Evolutionary conservation across 192 early-diverging fungal species (phyloP).

Genomic region (Tieghemiomyces parasiticus): DNA sequence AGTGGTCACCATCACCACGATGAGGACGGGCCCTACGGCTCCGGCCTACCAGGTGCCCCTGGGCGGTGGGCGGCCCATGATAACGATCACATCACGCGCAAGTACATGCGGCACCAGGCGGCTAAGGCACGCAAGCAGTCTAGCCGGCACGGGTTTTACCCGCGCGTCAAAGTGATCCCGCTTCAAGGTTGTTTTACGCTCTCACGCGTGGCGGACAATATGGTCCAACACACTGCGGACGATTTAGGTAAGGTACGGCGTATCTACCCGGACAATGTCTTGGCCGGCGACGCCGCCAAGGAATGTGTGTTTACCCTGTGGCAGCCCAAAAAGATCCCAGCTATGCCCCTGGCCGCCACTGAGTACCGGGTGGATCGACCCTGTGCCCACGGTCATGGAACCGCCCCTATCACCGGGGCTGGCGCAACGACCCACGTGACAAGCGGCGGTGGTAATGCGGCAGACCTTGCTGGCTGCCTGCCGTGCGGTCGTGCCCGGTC

Average conservation of each 20-base stretch:
- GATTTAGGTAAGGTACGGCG: neutral
- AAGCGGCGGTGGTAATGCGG: no score
- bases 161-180: neutral
- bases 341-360: slow-evolving; percentile 1
- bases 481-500: no score
- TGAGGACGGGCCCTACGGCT: no score
- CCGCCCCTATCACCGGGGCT: no score
- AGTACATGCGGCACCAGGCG: neutral
- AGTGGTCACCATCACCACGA: no score
- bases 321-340: slow-evolving; percentile 6
- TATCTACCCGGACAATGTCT: slow-evolving; percentile 4
- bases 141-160: slow-evolving; percentile 6
- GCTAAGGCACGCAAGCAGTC: neutral
- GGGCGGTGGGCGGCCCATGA: slow-evolving; percentile 5
- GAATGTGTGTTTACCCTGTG: slow-evolving; percentile 11
- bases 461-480: no score
- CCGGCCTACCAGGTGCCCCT: neutral
- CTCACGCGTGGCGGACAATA: neutral
- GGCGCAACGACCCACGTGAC: no score
- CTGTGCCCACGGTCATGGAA: no score
- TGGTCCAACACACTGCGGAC: neutral
- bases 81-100: slow-evolving; percentile 1
- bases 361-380: no score
- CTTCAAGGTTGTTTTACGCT: slow-evolving; percentile 8
- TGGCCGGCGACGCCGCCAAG: slow-evolving; percentile 3